A percentile compares a stretch with the other conserved stretches of the same genome.
Evolutionary conservation across 345 rosid genomes (phyloP).

Genomic region (Cardamine resedifolia): DNA sequence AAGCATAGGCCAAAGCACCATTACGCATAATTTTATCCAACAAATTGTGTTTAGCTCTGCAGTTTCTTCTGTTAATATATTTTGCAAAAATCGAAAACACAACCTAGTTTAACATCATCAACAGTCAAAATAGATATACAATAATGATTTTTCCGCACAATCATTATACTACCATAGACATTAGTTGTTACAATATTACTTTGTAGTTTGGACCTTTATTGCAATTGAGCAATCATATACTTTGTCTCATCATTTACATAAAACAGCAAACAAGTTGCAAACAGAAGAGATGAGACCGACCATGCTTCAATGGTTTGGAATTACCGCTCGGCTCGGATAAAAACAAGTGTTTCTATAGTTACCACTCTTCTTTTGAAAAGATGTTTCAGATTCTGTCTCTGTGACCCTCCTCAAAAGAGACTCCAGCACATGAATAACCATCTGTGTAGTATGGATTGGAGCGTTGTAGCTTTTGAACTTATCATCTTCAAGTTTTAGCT

Average conservation of each 20-base stretch:
- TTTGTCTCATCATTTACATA: neutral
- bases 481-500: too few species aligned
- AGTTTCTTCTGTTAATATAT: neutral
- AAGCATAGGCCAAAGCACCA: neutral
- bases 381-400: constrained; percentile 78
- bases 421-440: constrained; percentile 72
- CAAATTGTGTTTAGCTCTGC: neutral
- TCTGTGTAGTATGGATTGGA: constrained; percentile 52
- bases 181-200: neutral
- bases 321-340: constrained; percentile 72
- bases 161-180: neutral
- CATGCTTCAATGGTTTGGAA: constrained; percentile 81
- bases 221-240: neutral
- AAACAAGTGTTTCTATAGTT: constrained; percentile 67
- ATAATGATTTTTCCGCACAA: neutral
- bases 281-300: constrained; percentile 43
- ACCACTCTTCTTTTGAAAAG: constrained; percentile 73
- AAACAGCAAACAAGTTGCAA: constrained; percentile 9
- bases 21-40: neutral
- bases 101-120: neutral
- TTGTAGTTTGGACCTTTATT: neutral
- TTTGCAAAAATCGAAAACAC: neutral
- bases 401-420: constrained; percentile 71
- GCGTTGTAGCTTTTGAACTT: constrained; percentile 16
- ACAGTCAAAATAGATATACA: neutral